A percentile compares a stretch with the other conserved stretches of the same genome.
Evolutionary conservation across 805 yeast genomes (phyloP).

Genomic region (Kazachstania psychrophila): DNA sequence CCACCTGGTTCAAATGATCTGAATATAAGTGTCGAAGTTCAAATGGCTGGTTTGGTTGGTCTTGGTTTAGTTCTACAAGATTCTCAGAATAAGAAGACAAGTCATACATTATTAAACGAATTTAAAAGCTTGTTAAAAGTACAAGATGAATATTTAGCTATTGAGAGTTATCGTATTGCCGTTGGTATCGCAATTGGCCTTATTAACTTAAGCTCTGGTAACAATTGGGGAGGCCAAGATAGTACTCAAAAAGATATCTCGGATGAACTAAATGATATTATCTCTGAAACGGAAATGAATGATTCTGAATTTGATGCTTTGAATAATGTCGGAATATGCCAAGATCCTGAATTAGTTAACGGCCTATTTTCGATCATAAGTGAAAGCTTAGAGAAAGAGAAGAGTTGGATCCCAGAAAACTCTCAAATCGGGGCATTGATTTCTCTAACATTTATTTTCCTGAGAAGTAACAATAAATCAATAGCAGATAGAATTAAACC

Average conservation of each 20-base stretch:
- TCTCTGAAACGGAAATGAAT: neutral
- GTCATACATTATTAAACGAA: conserved; percentile 67
- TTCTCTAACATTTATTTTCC: conserved; percentile 64
- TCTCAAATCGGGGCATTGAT: conserved; percentile 61
- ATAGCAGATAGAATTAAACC: conserved; percentile 55
- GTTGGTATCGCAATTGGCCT: conserved; percentile 86
- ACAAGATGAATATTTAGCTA: conserved; percentile 46
- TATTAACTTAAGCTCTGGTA: conserved; percentile 70
- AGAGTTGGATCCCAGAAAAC: conserved; percentile 25
- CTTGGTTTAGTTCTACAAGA: conserved; percentile 75
- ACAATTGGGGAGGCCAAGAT: neutral
- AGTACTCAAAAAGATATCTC: conserved; percentile 1
- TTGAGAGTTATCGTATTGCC: conserved; percentile 75
- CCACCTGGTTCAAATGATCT: conserved; percentile 88
- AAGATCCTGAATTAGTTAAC: conserved; percentile 2
- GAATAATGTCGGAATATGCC: neutral
- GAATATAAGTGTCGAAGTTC: conserved; percentile 74
- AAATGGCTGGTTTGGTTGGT: conserved; percentile 86
- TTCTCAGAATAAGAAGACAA: conserved; percentile 77
- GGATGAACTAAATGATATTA: too few relatives aligned
- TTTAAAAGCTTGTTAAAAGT: conserved; percentile 41
- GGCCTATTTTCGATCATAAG: conserved; percentile 14
- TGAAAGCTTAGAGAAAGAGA: conserved; percentile 18
- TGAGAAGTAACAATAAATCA: conserved; percentile 51
- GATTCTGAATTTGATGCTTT: neutral